Percentiles rank a stretch among this genome's conserved stretches.
Conservation (phyloP, 169 alveolate species). For the Plasmodium inui region DNA sequence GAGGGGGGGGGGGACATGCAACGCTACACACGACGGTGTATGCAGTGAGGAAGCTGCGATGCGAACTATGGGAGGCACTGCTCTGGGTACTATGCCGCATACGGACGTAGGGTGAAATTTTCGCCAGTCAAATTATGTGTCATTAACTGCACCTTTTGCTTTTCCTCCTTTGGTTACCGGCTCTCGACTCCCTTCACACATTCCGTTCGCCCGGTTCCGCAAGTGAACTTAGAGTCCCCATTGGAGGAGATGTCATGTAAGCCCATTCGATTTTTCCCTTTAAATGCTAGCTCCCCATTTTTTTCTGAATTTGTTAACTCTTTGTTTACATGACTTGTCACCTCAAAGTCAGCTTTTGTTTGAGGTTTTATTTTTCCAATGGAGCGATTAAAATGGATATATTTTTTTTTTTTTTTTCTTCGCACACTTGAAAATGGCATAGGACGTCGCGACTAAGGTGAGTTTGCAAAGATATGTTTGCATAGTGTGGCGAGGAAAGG, state of each 20-base stretch:
- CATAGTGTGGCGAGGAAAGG: background rate
- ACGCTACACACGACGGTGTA: background rate
- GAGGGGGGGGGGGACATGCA: background rate
- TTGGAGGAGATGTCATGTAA: background rate
- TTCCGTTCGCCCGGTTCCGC: background rate
- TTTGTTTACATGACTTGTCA: background rate
- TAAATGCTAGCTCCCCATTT: background rate
- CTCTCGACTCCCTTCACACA: background rate
- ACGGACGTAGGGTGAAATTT: background rate
- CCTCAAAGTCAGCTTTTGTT: background rate
- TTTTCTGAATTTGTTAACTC: background rate
- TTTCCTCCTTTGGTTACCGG: background rate
- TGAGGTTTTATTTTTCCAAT: background rate
- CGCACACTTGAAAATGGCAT: background rate
- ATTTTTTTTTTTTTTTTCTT: background rate
- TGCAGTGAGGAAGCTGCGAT: background rate
- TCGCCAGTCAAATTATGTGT: background rate
- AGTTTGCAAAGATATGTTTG: background rate
- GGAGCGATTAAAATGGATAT: background rate
- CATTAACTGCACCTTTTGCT: background rate
- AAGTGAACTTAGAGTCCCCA: background rate
- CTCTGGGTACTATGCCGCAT: background rate
- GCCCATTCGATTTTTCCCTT: background rate
- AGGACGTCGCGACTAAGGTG: background rate
- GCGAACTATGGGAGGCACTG: background rate